These are phyloP conservation scores for Monosporascus sp. DNA, from an alignment of 2,329 filamentous ascomycete genomes.

Conservation along the genomic window DNA sequence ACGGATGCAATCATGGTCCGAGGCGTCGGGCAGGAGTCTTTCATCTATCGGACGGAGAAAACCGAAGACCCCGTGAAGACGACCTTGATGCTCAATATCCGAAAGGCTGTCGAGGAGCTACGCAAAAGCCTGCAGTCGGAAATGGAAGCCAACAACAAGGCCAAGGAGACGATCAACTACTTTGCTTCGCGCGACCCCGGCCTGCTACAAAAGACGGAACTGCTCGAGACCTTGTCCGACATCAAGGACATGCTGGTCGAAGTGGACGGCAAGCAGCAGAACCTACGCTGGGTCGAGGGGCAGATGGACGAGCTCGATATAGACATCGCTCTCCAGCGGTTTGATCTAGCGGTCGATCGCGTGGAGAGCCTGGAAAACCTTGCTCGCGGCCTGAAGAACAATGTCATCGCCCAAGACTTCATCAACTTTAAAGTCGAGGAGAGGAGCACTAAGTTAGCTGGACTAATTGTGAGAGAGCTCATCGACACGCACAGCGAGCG, in stretches of 20 bases:
- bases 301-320: slow-evolving; percentile 97
- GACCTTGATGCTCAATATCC: slow-evolving; percentile 77
- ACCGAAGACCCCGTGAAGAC: slow-evolving; percentile 73
- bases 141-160: slow-evolving; percentile 79
- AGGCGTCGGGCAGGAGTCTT: slow-evolving; percentile 79
- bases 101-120: slow-evolving; percentile 88
- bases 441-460: slow-evolving; percentile 70
- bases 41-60: slow-evolving; percentile 89
- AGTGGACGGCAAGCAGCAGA: slow-evolving; percentile 93
- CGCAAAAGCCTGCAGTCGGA: slow-evolving; percentile 81
- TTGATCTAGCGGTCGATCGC: slow-evolving; percentile 75
- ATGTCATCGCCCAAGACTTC: slow-evolving; percentile 82
- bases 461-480: slow-evolving; percentile 70
- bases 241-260: slow-evolving; percentile 89
- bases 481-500: slow-evolving; percentile 72
- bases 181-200: slow-evolving; percentile 74
- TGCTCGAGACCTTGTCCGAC: slow-evolving; percentile 72
- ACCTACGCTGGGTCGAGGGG: slow-evolving; percentile 88
- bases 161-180: slow-evolving; percentile 80
- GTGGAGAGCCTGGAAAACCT: slow-evolving; percentile 82
- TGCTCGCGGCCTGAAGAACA: slow-evolving; percentile 75
- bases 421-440: slow-evolving; percentile 89
- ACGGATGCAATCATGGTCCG: slow-evolving; percentile 87
- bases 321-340: slow-evolving; percentile 83
- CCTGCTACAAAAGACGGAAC: slow-evolving; percentile 70